Evolutionary conservation across 2,329 filamentous ascomycete species (phyloP), one percentile per base, ranked within the genome.

Genomic region (Escovopsis sp.): DNA sequence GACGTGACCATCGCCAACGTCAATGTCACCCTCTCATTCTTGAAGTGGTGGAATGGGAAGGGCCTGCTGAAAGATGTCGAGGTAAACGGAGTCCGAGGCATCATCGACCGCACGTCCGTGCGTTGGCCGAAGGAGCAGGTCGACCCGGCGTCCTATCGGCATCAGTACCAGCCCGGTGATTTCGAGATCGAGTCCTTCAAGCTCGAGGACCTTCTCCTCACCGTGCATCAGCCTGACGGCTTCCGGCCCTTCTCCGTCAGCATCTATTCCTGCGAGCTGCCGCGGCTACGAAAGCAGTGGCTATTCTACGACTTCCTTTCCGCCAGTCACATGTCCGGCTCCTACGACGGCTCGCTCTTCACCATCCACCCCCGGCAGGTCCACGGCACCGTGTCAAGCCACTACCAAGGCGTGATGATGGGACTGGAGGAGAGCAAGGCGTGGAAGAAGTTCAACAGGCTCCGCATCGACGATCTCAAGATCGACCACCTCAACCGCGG

Each of bases 11-110:
- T 98, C 39, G 84, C 90, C 42, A 92, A 84, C 1, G 84, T 98
- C 41, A 94, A 98, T 50, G 88, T 98, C 29, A 96, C 88, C 0
- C 57, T 98, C 18, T 98, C 90, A 0, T 96, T 98, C 47, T 70
- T 86, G n/a, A 96, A 94, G 53, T 98, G 90, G 90, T 92, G 93
- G 74, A 96, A 94, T 47, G 88, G 90, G 16, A 94, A 88, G 55
- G 90, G 90, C 0, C 68, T 92, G 5, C 63, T 98, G 8, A 79
- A 83, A 47, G 84, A 96, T 52, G 90, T 98, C 29, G 86, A 94
- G 51, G 79, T 98, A 35, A 90, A 86, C 51, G 90, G 90, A 4
- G 82, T 98, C 21, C 74, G 90, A 40, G 90, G 90, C 16, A 84
- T 96, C 5, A 70, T 98, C 31, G 90, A 98, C 56, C 74, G 90